Conservation (phyloP, 108 stramenopile genomes). For the Pseudonitzschia multiseries region DNA sequence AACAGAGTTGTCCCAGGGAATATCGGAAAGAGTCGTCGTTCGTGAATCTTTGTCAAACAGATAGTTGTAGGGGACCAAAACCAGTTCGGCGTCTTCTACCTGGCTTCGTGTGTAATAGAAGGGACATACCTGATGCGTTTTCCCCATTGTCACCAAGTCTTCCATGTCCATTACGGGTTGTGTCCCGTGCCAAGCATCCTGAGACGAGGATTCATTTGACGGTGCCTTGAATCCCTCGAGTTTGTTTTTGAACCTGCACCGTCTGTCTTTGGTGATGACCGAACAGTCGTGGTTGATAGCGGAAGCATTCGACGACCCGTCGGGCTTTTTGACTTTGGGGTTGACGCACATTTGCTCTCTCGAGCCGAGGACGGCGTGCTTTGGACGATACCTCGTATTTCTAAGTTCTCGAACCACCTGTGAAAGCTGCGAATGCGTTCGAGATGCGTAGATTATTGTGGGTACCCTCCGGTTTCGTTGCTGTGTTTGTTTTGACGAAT, state of each 20-base stretch:
- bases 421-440: slow-evolving; percentile 96
- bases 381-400: slow-evolving; percentile 91
- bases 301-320: slow-evolving; percentile 34
- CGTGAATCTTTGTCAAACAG: slow-evolving; percentile 92
- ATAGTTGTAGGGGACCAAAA: slow-evolving; percentile 99
- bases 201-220: slow-evolving; percentile 33
- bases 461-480: slow-evolving; percentile 40
- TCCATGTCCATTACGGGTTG: slow-evolving; percentile 95
- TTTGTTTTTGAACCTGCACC: slow-evolving; percentile 76
- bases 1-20: slow-evolving; percentile 85
- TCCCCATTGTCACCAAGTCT: slow-evolving; percentile 86
- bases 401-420: slow-evolving; percentile 95
- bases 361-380: slow-evolving; percentile 90
- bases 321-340: slow-evolving; percentile 78
- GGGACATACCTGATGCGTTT: slow-evolving; percentile 84
- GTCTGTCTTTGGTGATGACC: slow-evolving; percentile 74
- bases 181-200: slow-evolving; percentile 19
- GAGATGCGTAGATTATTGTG: slow-evolving; percentile 94
- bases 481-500: background rate
- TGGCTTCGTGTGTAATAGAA: slow-evolving; percentile 87
- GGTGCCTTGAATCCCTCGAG: slow-evolving; percentile 61
- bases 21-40: slow-evolving; percentile 60
- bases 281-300: slow-evolving; percentile 86
- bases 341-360: slow-evolving; percentile 98
- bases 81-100: slow-evolving; percentile 83